Evolutionary conservation across 129 eudicot species (phyloP), one percentile per base, ranked within the genome.

Genomic region (Solidago caesia): DNA sequence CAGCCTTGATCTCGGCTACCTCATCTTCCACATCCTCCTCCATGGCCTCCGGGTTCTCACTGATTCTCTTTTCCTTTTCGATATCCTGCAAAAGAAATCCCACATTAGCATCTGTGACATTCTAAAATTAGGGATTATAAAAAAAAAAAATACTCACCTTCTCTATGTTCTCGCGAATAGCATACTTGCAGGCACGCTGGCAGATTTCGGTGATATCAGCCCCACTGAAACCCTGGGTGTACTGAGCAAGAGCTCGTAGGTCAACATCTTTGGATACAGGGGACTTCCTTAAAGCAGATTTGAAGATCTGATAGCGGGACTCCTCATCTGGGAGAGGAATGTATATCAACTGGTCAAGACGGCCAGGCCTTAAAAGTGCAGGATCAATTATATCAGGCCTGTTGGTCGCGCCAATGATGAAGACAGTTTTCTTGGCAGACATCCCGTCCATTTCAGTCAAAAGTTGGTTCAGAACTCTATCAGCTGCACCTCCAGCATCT

Each of bases 401-500:
- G 80, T 89, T 92, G 53, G 96, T 90, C 25, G 98, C 96, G 21
- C 98, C 96, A 25, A 92, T 92, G 7, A 92, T 92, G 67, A 92
- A 92, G 47, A 92, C 96, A 2, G 98, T 92, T 53, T 92, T 92
- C 84, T 92, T 92, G 8, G 96, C 96, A 8, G 87, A 82, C 98
- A 92, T 92, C 43, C 98, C 98, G 60, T 92, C 98, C 98, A 92
- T 92, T 76, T 92, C 98, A 2, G 98, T 92, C 60, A 92, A 70
- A 60, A 92, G 98, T 64, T 89, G 98, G 74, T 92, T 92, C 85
- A 92, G 45, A 33, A 90, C 97, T 5, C 98, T 79, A 69, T 93
- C 98, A 73, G 96, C 98, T 44, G 98, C 98, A 77, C 98, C 98
- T 9, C 98, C 98, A 5, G 98, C 98, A 82, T 93, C 98, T 49